A percentile compares a stretch with the other conserved stretches of the same genome.
Evolutionary conservation across 2,329 filamentous ascomycete genomes (phyloP).

Genomic region (Anthostomella pinea): DNA sequence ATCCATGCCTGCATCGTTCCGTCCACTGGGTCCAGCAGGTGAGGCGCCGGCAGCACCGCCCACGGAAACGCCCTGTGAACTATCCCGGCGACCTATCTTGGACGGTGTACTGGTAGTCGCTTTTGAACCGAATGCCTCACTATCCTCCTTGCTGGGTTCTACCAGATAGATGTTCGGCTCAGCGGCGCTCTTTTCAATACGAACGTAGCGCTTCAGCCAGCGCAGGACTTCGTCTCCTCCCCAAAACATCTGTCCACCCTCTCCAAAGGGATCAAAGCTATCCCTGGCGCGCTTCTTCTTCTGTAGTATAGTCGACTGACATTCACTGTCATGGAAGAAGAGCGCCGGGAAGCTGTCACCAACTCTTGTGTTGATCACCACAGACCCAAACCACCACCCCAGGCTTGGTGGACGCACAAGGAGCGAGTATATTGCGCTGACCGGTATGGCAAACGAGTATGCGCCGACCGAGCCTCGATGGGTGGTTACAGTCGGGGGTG

Average conservation of each 20-base stretch:
- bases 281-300: conserved; percentile 83
- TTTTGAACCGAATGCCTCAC: conserved; percentile 71
- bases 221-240: conserved; percentile 91
- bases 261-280: conserved; percentile 86
- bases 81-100: conserved; percentile 41
- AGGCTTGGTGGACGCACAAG: conserved; percentile 87
- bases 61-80: conserved; percentile 28
- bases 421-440: conserved; percentile 87
- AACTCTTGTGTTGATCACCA: conserved; percentile 86
- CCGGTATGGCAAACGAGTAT: conserved; percentile 88
- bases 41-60: conserved; percentile 37
- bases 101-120: conserved; percentile 46
- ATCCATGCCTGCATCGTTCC: conserved; percentile 74
- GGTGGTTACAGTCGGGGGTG: conserved; percentile 80
- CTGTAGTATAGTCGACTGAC: conserved; percentile 90
- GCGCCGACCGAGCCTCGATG: conserved; percentile 69
- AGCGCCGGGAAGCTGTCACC: conserved; percentile 93
- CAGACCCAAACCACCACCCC: conserved; percentile 97
- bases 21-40: conserved; percentile 36
- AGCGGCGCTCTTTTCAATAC: conserved; percentile 76
- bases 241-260: conserved; percentile 89
- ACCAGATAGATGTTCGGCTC: conserved; percentile 91
- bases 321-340: conserved; percentile 98
- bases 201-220: conserved; percentile 83
- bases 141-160: conserved; percentile 82